phyloP scores from a whole-genome alignment of 2,329 filamentous ascomycete species.

The Arthrobotrys iridis region DNA sequence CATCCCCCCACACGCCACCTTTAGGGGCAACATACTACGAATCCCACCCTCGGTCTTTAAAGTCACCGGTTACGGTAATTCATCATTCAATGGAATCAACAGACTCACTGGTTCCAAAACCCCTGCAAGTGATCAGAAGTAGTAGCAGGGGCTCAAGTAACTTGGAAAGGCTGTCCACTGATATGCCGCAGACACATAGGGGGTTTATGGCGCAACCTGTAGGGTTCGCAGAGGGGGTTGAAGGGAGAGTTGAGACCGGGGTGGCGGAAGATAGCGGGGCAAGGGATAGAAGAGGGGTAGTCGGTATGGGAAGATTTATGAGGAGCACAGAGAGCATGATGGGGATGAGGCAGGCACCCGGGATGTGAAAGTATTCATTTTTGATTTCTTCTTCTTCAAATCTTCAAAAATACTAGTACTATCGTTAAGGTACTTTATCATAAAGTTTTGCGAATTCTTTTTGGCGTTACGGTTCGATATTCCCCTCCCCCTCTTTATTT shows the following conservation, averaged over 20 bases:
- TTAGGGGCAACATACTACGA: slow-evolving; percentile 43
- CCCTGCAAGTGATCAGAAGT: slow-evolving; percentile 2
- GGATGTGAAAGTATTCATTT: neutral
- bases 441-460: too few relatives aligned
- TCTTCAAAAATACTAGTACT: too few relatives aligned
- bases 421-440: too few relatives aligned
- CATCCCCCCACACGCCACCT: slow-evolving; percentile 22
- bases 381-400: too few relatives aligned
- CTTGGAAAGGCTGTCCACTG: slow-evolving; percentile 24
- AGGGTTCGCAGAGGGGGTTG: slow-evolving; percentile 40
- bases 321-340: slow-evolving; percentile 52
- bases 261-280: neutral
- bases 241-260: slow-evolving; percentile 29
- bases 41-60: slow-evolving; percentile 17
- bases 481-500: too few relatives aligned
- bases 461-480: neutral
- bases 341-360: slow-evolving; percentile 27
- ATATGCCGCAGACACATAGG: slow-evolving; percentile 50
- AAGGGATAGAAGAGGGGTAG: slow-evolving; percentile 3
- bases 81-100: slow-evolving; percentile 21
- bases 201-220: slow-evolving; percentile 45
- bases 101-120: slow-evolving; percentile 21
- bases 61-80: slow-evolving; percentile 43
- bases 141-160: slow-evolving; percentile 6
- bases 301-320: slow-evolving; percentile 43